phyloP scores from a whole-genome alignment of 805 yeast species.

The Ogataea methylovora region DNA sequence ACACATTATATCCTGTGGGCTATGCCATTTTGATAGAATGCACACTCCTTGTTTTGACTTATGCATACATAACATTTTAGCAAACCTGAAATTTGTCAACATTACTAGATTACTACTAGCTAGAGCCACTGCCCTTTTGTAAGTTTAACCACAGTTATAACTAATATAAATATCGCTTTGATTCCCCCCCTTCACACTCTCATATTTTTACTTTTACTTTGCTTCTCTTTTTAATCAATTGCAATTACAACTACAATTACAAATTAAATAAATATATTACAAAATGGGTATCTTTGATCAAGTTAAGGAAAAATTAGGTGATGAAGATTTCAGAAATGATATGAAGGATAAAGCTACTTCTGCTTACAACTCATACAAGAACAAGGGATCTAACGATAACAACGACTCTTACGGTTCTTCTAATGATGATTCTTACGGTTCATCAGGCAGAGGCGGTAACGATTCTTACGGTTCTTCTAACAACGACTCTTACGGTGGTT shows the following conservation, averaged over 20 bases:
- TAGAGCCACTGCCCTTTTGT: too few species aligned
- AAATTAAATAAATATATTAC: neutral
- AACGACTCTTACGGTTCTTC: conserved; percentile 18
- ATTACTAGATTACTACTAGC: too few species aligned
- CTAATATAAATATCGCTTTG: too few species aligned
- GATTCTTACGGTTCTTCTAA: conserved; percentile 20
- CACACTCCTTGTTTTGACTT: too few species aligned
- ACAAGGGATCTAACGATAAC: conserved; percentile 9
- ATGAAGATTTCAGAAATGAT: conserved; percentile 15
- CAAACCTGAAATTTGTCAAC: too few species aligned
- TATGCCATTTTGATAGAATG: too few species aligned
- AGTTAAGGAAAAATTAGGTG: conserved; percentile 28
- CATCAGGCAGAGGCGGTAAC: conserved; percentile 10
- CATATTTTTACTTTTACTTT: too few species aligned
- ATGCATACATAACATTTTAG: too few species aligned
- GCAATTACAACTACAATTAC: neutral
- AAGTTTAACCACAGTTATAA: too few species aligned
- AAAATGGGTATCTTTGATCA: conserved; percentile 37
- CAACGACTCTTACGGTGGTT: conserved; percentile 21
- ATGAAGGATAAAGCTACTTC: conserved; percentile 16
- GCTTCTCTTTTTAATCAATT: too few species aligned
- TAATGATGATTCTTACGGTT: conserved; percentile 19
- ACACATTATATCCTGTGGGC: too few species aligned
- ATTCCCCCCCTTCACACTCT: too few species aligned
- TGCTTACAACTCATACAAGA: conserved; percentile 20